Evolutionary conservation across 352 stramenopile species (phyloP).

Genomic region (Phytophthora niederhauseri): DNA sequence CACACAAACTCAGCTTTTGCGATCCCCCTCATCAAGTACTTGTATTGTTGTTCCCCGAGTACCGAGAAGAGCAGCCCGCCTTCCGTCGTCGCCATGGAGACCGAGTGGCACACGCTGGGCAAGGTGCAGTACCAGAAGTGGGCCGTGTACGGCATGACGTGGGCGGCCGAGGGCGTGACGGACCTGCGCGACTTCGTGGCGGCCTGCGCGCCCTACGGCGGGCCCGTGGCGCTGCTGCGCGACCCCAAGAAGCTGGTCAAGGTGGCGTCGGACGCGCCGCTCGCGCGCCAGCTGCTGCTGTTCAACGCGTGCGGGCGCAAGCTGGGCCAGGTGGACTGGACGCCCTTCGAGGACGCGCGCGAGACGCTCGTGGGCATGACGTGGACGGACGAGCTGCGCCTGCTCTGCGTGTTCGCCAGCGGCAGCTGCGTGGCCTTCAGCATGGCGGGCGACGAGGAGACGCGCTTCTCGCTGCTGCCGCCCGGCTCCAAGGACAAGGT

Average conservation of each 20-base stretch:
- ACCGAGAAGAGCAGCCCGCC: not conserved
- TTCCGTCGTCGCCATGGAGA: slow-evolving; percentile 54
- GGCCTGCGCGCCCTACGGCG: slow-evolving; percentile 66
- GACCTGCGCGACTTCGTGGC: slow-evolving; percentile 76
- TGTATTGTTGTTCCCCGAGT: not conserved
- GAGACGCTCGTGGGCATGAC: slow-evolving; percentile 74
- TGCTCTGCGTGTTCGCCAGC: slow-evolving; percentile 82
- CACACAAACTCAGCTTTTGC: not conserved
- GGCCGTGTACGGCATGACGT: slow-evolving; percentile 71
- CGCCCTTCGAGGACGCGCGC: slow-evolving; percentile 70
- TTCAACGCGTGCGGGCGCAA: slow-evolving; percentile 79
- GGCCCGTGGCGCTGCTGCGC: slow-evolving; percentile 72
- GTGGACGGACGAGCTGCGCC: slow-evolving; percentile 84
- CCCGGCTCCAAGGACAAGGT: slow-evolving; percentile 74
- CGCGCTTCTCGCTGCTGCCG: slow-evolving; percentile 71
- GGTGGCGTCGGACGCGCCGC: slow-evolving; percentile 51
- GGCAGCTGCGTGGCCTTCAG: slow-evolving; percentile 74
- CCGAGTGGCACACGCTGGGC: slow-evolving; percentile 84
- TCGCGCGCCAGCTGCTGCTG: slow-evolving; percentile 67
- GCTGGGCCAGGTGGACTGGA: slow-evolving; percentile 66
- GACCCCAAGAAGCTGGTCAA: slow-evolving; percentile 81
- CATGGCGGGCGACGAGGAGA: slow-evolving; percentile 76
- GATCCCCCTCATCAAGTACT: too few relatives aligned
- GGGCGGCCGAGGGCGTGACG: slow-evolving; percentile 51
- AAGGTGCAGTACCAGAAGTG: slow-evolving; percentile 91